Conservation (phyloP, 2,329 filamentous ascomycete genomes). For the Colletotrichum paranaense region DNA sequence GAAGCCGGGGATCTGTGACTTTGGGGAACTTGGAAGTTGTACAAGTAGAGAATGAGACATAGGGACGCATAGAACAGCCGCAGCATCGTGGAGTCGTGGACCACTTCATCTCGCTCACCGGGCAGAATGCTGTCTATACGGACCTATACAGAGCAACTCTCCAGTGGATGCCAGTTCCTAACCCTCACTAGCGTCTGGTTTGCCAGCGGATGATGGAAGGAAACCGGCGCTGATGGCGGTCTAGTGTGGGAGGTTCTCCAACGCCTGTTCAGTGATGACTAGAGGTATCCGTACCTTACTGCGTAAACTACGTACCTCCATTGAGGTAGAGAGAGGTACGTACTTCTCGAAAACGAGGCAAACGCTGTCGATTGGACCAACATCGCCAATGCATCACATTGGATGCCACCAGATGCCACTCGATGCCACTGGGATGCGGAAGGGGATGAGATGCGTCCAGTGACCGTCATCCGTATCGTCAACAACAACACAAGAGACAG, state of each 20-base stretch:
- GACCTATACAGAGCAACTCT: background rate
- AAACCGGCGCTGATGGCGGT: background rate
- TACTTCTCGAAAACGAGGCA: constrained; percentile 4
- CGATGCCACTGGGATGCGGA: background rate
- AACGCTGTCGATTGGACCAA: constrained; percentile 4
- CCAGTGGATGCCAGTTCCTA: background rate
- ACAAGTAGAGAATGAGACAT: background rate
- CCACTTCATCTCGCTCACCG: background rate
- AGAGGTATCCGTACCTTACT: background rate
- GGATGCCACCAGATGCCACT: background rate
- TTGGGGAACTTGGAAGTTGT: background rate
- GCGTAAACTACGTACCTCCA: too few relatives aligned
- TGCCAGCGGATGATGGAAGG: background rate
- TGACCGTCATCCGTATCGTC: background rate
- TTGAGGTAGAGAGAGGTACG: background rate
- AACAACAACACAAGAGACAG: background rate
- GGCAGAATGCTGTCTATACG: background rate
- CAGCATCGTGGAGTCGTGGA: background rate
- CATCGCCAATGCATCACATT: background rate
- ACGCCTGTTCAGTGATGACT: background rate
- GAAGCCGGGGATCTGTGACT: background rate
- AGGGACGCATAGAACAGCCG: background rate
- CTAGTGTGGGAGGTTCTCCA: background rate
- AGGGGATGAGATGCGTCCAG: background rate
- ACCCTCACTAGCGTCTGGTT: background rate